phyloP scores from a whole-genome alignment of 441 rosid species.

The Adansonia gregorii region DNA sequence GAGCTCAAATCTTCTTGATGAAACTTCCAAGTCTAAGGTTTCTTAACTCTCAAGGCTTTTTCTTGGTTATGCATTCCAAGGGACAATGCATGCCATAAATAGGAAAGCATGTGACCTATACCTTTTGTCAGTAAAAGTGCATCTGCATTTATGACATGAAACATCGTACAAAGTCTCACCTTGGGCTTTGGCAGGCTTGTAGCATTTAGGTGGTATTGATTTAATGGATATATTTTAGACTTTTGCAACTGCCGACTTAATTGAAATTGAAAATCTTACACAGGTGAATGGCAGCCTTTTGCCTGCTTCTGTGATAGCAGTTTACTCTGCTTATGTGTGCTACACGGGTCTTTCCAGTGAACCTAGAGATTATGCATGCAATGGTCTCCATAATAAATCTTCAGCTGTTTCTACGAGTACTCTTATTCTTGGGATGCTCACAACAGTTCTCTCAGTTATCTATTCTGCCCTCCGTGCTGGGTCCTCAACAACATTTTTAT shows the following conservation, averaged over 20 bases:
- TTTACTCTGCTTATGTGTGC: slow-evolving; percentile 94
- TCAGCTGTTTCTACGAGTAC: slow-evolving; percentile 79
- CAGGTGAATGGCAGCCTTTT: slow-evolving; percentile 97
- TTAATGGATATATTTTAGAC: background rate
- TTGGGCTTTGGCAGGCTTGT: background rate
- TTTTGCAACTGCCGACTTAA: background rate
- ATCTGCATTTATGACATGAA: background rate
- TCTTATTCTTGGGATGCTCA: slow-evolving; percentile 88
- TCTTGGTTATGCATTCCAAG: background rate
- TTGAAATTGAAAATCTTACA: slow-evolving; percentile 26
- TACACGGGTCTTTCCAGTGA: slow-evolving; percentile 96
- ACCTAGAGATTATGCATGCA: slow-evolving; percentile 85
- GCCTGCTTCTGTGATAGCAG: slow-evolving; percentile 95
- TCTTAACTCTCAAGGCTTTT: background rate
- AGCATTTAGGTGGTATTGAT: background rate
- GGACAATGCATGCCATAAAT: background rate
- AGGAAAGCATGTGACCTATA: background rate
- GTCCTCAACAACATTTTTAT: slow-evolving; percentile 82
- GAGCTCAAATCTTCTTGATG: slow-evolving; percentile 12
- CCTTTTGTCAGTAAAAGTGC: background rate
- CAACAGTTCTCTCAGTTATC: slow-evolving; percentile 84
- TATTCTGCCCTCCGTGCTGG: slow-evolving; percentile 97
- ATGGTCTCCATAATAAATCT: slow-evolving; percentile 84
- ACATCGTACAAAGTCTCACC: slow-evolving; percentile 5
- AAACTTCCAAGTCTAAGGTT: background rate